Evolutionary conservation across 2,329 filamentous ascomycete species (phyloP), one percentile per base, ranked within the genome.

Genomic region (Phoma herbarum): DNA sequence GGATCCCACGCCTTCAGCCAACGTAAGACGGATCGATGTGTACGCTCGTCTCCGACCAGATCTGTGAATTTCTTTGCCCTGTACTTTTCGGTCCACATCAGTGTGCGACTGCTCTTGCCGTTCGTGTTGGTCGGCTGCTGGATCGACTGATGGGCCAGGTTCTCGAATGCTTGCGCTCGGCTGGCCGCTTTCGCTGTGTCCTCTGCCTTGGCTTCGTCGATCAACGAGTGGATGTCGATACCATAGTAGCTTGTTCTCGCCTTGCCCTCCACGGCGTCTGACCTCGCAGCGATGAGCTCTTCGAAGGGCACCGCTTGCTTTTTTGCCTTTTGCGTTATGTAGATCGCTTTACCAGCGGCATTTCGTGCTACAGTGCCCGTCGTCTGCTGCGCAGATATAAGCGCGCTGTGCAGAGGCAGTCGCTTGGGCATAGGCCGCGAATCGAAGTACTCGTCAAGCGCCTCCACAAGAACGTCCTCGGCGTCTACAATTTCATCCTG

Each of bases 11-110:
- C 85, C 79, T 98, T 99, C 41, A 99, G 81, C 95, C 95, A 99
- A 52, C 91, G 88, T 54, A 99, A 81, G 4, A 99, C 94, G 59
- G 90, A 85, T 60, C 95, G 87, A 76, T 99, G 96, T 25, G 94
- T 98, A 43, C 93, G 85, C 73, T 99, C 95, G 68, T 99, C 95
- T 26, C 96, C 96, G 46, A 96, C 92, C 0, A 99, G 83, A 67
- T 99, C 95, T 67, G 93, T 91, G 70, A 98, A 99, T 68, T 88
- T 94, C 60, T 88, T 87, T 26, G 95, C 95, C 33, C 95, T 89
- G 74, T 99, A 99, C 75, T 99, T 99, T 74, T 99, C 95, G 0
- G 94, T 97, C 95, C 95, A 99, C 73, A 99, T 81, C 29, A 92
- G 76, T 0, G 86, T 84, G 62, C 70, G 75, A 20, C 61, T 71